A percentile compares a stretch with the other conserved stretches of the same genome.
Conservation (phyloP, 768 basidiomycete species). For the Boletus barrowsii region DNA sequence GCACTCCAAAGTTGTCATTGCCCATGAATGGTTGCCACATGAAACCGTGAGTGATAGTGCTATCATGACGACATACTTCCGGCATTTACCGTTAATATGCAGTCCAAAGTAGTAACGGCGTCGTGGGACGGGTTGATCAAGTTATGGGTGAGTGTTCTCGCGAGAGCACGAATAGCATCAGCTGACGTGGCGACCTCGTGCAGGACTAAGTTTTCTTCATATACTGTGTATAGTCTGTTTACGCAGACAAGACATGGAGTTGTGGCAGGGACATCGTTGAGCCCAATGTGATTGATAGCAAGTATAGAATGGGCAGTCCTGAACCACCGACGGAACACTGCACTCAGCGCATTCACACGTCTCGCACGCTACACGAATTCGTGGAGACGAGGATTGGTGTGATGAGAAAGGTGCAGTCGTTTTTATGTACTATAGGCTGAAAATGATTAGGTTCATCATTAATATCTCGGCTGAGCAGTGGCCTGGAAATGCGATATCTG, state of each 20-base stretch:
- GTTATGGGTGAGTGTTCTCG: constrained; percentile 74
- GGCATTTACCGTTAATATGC: constrained; percentile 16
- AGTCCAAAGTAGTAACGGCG: constrained; percentile 97
- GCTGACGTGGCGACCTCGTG: constrained; percentile 2
- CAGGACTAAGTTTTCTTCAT: constrained; percentile 30
- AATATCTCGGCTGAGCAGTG: too few relatives aligned
- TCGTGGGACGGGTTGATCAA: constrained; percentile 99
- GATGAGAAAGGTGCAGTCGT: too few relatives aligned
- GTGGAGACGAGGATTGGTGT: too few relatives aligned
- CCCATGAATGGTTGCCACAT: constrained; percentile 97
- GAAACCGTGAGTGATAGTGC: constrained; percentile 69
- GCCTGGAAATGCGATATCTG: background rate
- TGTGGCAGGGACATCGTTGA: too few relatives aligned
- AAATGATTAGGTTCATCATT: background rate
- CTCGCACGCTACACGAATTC: too few relatives aligned
- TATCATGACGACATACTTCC: background rate
- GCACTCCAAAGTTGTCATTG: constrained; percentile 95
- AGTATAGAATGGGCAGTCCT: background rate
- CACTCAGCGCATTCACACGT: too few relatives aligned
- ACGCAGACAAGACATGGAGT: too few relatives aligned
- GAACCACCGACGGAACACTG: too few relatives aligned
- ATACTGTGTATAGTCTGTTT: constrained; percentile 6
- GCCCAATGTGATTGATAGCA: background rate
- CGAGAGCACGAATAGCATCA: background rate
- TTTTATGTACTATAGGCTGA: background rate